phyloP scores from a whole-genome alignment of 148 eudicot species.

The Rhododendron simsii region DNA sequence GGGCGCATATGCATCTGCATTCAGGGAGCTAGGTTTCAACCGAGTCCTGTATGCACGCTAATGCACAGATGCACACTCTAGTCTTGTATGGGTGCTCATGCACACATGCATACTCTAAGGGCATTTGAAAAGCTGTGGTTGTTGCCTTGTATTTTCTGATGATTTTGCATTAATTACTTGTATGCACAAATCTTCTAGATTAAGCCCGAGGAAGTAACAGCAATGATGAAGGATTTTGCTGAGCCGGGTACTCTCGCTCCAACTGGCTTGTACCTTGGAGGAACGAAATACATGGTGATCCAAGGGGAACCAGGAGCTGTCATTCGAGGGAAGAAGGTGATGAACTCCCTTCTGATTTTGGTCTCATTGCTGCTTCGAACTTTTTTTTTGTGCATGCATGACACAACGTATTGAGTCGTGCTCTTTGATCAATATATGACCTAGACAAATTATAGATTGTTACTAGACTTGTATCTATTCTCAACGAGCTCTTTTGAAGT shows the following conservation, averaged over 20 bases:
- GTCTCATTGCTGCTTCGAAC: neutral
- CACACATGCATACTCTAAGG: neutral
- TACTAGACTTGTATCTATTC: neutral
- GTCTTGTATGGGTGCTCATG: neutral
- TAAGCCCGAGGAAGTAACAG: constrained; percentile 8
- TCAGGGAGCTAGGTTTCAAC: neutral
- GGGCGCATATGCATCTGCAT: neutral
- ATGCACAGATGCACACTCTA: neutral
- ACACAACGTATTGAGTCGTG: neutral
- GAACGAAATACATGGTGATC: constrained; percentile 13
- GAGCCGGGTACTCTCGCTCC: constrained; percentile 8
- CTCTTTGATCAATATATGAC: neutral
- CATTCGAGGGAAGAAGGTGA: constrained; percentile 11
- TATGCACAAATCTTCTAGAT: neutral
- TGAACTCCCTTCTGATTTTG: neutral
- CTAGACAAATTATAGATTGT: neutral
- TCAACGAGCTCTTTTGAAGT: neutral
- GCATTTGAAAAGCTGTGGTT: neutral
- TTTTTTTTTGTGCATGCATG: neutral
- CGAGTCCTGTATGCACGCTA: neutral
- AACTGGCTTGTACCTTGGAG: constrained; percentile 6
- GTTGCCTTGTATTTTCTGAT: neutral
- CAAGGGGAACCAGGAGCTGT: constrained; percentile 15
- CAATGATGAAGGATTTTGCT: constrained; percentile 5
- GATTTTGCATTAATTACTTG: neutral